Percentiles rank a stretch among this genome's conserved stretches.
These are phyloP conservation scores for Skeletonema marinoi DNA, from an alignment of 108 stramenopile genomes.

Conservation along the genomic window DNA sequence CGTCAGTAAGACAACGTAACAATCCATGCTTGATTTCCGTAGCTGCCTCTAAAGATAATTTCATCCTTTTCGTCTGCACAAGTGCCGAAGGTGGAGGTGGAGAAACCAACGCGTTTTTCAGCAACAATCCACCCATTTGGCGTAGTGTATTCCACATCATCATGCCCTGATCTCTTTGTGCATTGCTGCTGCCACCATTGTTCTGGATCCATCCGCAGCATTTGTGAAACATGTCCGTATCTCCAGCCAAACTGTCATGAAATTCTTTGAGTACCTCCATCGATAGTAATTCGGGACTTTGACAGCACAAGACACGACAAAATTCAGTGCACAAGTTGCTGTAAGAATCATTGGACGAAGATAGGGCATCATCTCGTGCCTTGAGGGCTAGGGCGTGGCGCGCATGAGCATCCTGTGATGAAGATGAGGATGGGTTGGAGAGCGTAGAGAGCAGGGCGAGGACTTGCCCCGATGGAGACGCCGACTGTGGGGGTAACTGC, in stretches of 20 bases:
- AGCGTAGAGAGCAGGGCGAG: constrained; percentile 73
- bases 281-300: constrained; percentile 7
- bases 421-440: constrained; percentile 51
- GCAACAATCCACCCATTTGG: constrained; percentile 88
- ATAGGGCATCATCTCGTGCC: constrained; percentile 74
- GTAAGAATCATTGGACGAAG: constrained; percentile 58
- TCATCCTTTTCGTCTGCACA: constrained; percentile 7
- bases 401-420: constrained; percentile 48
- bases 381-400: constrained; percentile 73
- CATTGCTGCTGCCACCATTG: background rate
- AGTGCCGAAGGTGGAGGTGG: constrained; percentile 53
- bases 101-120: constrained; percentile 81
- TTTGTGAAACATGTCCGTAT: constrained; percentile 20
- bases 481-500: background rate
- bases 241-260: constrained; percentile 24
- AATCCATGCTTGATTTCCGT: constrained; percentile 49
- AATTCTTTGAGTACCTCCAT: constrained; percentile 50
- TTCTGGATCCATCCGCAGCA: constrained; percentile 34
- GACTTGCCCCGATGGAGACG: constrained; percentile 17
- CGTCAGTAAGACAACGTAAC: constrained; percentile 46
- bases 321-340: constrained; percentile 68
- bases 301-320: constrained; percentile 21
- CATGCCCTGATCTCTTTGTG: constrained; percentile 15
- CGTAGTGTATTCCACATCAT: constrained; percentile 74
- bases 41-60: constrained; percentile 17